Conservation (phyloP, 2,329 filamentous ascomycete genomes). For the Colletotrichum simmondsii region DNA sequence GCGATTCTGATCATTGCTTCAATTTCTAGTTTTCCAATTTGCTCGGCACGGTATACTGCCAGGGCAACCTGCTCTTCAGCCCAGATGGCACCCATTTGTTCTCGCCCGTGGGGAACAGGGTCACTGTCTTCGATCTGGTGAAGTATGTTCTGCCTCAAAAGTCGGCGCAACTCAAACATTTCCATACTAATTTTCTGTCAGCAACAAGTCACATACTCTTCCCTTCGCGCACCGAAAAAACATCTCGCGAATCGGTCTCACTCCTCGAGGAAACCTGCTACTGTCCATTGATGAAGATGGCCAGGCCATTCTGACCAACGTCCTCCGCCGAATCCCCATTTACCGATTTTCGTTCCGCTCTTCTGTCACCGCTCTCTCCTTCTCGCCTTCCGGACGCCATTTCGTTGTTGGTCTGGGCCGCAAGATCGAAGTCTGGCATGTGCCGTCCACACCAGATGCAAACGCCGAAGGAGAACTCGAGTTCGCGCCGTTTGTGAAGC, state of each 20-base stretch:
- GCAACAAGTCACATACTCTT: slow-evolving; percentile 88
- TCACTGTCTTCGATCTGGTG: slow-evolving; percentile 95
- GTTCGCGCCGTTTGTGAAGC: slow-evolving; percentile 92
- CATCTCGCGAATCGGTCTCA: slow-evolving; percentile 87
- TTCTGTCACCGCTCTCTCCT: slow-evolving; percentile 84
- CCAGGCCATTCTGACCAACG: slow-evolving; percentile 91
- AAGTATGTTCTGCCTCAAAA: slow-evolving; percentile 69
- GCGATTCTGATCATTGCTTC: neutral
- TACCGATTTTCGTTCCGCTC: slow-evolving; percentile 96
- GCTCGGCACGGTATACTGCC: slow-evolving; percentile 96
- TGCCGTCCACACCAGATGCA: slow-evolving; percentile 87
- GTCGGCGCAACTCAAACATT: neutral
- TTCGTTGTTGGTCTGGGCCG: slow-evolving; percentile 91
- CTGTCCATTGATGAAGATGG: slow-evolving; percentile 96
- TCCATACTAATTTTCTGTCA: slow-evolving; percentile 44
- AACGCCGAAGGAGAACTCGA: slow-evolving; percentile 85
- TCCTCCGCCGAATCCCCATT: slow-evolving; percentile 84
- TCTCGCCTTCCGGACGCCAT: slow-evolving; percentile 89
- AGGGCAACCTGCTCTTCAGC: slow-evolving; percentile 96
- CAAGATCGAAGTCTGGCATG: slow-evolving; percentile 95
- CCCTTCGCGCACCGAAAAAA: slow-evolving; percentile 95
- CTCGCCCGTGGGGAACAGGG: slow-evolving; percentile 95
- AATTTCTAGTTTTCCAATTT: slow-evolving; percentile 93
- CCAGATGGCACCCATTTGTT: slow-evolving; percentile 95
- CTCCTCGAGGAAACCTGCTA: slow-evolving; percentile 89